A percentile compares a stretch with the other conserved stretches of the same genome.
Conservation (phyloP, 345 rosid genomes). For the Nephelium lappaceum region DNA sequence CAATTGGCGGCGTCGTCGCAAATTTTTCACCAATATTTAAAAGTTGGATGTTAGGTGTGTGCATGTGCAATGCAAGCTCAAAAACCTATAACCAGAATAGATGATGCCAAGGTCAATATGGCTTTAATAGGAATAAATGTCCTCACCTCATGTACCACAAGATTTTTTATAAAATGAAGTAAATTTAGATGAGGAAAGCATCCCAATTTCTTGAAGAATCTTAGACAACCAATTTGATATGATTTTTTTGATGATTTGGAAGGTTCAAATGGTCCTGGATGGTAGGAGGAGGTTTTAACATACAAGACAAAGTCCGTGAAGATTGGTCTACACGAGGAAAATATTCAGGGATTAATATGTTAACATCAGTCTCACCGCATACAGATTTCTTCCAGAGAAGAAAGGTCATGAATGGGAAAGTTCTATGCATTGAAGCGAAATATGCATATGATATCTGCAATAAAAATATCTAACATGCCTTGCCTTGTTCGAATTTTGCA, state of each 20-base stretch:
- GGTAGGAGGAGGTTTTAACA: not conserved
- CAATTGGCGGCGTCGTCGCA: not conserved
- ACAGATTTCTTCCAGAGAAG: not conserved
- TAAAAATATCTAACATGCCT: not conserved
- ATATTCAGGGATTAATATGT: not conserved
- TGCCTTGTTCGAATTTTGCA: not conserved
- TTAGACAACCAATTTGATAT: not conserved
- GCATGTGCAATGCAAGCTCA: not conserved
- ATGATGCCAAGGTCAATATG: not conserved
- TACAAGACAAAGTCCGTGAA: not conserved
- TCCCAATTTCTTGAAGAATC: not conserved
- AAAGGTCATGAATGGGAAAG: not conserved
- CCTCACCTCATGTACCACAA: not conserved
- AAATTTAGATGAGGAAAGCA: not conserved
- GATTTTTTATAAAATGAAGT: not conserved
- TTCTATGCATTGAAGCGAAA: not conserved
- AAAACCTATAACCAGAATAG: not conserved
- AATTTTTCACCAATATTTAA: not conserved
- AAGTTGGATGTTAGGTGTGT: not conserved
- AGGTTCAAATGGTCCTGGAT: too few relatives aligned
- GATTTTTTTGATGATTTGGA: not conserved
- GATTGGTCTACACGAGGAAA: not conserved
- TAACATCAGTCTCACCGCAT: not conserved
- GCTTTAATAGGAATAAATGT: not conserved
- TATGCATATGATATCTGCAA: not conserved